A percentile compares a stretch with the other conserved stretches of the same genome.
Evolutionary conservation across 176 grass and related monocot genomes (phyloP).

Genomic region (Sorghum bicolor): DNA sequence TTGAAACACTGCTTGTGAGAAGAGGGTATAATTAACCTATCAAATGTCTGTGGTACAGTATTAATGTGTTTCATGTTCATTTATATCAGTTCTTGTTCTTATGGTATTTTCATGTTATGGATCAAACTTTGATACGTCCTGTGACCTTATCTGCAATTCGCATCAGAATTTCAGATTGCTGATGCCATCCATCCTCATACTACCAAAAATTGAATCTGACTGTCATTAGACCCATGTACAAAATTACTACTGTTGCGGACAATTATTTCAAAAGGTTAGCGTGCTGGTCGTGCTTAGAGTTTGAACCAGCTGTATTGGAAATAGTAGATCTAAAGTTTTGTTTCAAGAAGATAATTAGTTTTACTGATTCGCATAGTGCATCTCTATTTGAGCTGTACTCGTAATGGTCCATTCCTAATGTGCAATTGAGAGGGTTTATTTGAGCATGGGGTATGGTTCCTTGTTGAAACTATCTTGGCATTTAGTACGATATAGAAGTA

Average conservation of each 20-base stretch:
- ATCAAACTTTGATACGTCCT: not conserved
- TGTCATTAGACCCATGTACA: not conserved
- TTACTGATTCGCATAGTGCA: not conserved
- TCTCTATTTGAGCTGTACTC: not conserved
- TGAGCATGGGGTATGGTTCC: not conserved
- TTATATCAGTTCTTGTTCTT: conserved; percentile 13
- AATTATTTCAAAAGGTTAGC: not conserved
- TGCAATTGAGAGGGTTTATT: not conserved
- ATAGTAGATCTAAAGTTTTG: not conserved
- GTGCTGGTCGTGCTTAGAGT: not conserved
- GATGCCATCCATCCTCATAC: not conserved
- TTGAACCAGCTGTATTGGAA: not conserved
- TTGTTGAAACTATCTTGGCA: not conserved
- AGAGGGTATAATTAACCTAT: conserved; percentile 40
- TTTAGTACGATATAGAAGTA: not conserved
- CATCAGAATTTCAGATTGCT: not conserved
- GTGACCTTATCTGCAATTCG: not conserved
- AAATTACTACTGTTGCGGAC: not conserved
- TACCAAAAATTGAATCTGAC: not conserved
- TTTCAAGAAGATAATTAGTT: not conserved
- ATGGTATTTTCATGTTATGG: not conserved
- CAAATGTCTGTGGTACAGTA: conserved; percentile 35
- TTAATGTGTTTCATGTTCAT: conserved; percentile 16
- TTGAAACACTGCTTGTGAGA: conserved; percentile 33
- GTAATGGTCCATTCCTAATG: not conserved